Percentiles rank a stretch among this genome's conserved stretches.
phyloP scores from a whole-genome alignment of 805 yeast genomes.

The Kazachstania bromeliacearum region DNA sequence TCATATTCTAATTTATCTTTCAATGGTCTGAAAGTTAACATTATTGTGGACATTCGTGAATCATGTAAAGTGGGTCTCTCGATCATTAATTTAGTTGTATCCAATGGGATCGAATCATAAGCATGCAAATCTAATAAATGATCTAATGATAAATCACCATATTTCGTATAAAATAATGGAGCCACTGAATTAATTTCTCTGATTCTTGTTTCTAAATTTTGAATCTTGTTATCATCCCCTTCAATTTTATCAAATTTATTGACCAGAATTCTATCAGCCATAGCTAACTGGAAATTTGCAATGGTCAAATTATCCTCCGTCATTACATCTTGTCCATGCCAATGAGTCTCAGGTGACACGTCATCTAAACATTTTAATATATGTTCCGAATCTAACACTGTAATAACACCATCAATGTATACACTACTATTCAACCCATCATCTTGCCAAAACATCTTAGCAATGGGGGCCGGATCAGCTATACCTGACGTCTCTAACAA shows the following conservation, averaged over 20 bases:
- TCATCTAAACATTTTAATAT: constrained; percentile 61
- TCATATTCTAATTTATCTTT: constrained; percentile 30
- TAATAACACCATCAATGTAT: constrained; percentile 82
- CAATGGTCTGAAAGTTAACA: constrained; percentile 38
- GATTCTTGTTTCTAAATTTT: constrained; percentile 29
- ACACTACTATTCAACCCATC: constrained; percentile 77
- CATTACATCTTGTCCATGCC: constrained; percentile 43
- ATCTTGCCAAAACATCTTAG: constrained; percentile 96
- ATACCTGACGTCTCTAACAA: constrained; percentile 89
- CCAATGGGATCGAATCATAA: constrained; percentile 41
- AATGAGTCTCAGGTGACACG: constrained; percentile 48
- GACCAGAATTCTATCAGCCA: constrained; percentile 74
- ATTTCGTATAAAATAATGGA: constrained; percentile 56
- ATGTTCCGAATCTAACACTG: constrained; percentile 73
- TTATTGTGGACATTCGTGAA: constrained; percentile 44
- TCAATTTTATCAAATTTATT: constrained; percentile 64
- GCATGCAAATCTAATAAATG: constrained; percentile 72
- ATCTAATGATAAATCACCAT: constrained; percentile 59
- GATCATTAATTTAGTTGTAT: constrained; percentile 4
- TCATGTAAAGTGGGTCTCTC: constrained; percentile 34
- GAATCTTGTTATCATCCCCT: constrained; percentile 12
- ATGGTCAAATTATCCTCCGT: constrained; percentile 47
- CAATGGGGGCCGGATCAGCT: constrained; percentile 97
- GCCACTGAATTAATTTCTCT: constrained; percentile 57
- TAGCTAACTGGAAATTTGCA: constrained; percentile 81